phyloP scores from a whole-genome alignment of 1,284 basidiomycete species.

The Porodaedalea pini region DNA sequence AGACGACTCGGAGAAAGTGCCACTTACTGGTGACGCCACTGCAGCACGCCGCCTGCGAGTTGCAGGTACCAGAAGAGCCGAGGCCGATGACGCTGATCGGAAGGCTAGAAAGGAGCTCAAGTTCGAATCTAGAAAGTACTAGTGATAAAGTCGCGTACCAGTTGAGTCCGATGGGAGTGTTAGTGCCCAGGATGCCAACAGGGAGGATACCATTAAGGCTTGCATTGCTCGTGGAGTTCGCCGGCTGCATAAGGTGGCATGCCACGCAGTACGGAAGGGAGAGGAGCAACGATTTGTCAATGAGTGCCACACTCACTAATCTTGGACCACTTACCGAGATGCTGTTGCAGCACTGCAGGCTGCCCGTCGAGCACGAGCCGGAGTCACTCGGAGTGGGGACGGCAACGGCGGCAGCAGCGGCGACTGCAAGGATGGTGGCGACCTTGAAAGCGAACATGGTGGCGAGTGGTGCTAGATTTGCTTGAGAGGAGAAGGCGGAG shows the following conservation, averaged over 20 bases:
- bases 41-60: slow-evolving; percentile 9
- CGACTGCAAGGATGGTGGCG: slow-evolving; percentile 16
- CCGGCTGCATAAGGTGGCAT: neutral
- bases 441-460: slow-evolving; percentile 16
- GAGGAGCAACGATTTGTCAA: too few species aligned
- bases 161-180: slow-evolving; percentile 10
- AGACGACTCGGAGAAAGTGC: neutral
- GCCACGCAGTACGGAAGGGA: too few species aligned
- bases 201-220: neutral
- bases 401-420: neutral
- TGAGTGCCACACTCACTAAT: too few species aligned
- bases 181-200: neutral
- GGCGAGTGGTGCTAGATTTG: too few species aligned
- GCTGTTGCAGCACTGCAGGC: slow-evolving; percentile 9
- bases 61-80: slow-evolving; percentile 11
- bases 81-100: slow-evolving; percentile 5
- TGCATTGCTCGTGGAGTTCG: neutral
- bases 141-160: neutral
- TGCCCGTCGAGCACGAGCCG: slow-evolving; percentile 6
- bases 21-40: slow-evolving; percentile 2
- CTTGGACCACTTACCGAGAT: slow-evolving; percentile 13
- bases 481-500: neutral
- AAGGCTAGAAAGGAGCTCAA: neutral
- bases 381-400: neutral
- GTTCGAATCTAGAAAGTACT: neutral